Conservation (phyloP, 257 asterid species). For the Nicotiana knightiana region DNA sequence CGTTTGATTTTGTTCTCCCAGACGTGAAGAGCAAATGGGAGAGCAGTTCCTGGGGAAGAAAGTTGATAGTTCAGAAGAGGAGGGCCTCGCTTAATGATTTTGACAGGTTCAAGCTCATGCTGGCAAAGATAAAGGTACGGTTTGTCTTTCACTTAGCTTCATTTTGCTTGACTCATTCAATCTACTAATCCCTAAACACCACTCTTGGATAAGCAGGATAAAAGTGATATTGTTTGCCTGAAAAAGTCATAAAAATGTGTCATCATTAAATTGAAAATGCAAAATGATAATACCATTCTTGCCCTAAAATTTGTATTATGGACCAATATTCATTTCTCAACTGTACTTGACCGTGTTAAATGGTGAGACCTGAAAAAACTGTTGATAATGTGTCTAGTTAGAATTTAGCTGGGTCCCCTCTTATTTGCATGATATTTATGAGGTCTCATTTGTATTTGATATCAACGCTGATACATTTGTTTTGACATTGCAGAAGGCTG, state of each 20-base stretch:
- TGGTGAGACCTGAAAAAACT: not conserved
- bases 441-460: not conserved
- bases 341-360: not conserved
- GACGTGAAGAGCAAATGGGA: constrained; percentile 29
- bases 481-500: constrained; percentile 21
- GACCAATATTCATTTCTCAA: not conserved
- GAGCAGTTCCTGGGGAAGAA: constrained; percentile 27
- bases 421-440: not conserved
- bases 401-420: not conserved
- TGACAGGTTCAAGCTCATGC: constrained; percentile 27
- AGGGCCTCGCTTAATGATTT: constrained; percentile 25
- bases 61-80: constrained; percentile 26
- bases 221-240: not conserved
- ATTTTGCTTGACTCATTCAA: not conserved
- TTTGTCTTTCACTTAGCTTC: not conserved
- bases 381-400: not conserved
- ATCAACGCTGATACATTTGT: not conserved
- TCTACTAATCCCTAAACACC: not conserved
- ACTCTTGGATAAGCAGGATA: not conserved
- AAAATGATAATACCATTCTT: not conserved
- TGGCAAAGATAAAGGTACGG: constrained; percentile 27
- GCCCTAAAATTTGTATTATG: not conserved
- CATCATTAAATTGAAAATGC: not conserved
- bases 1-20: not conserved
- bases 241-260: too few relatives aligned